Base-by-base conservation (phyloP, 805 yeast species). In the Candida easanensis region DNA sequence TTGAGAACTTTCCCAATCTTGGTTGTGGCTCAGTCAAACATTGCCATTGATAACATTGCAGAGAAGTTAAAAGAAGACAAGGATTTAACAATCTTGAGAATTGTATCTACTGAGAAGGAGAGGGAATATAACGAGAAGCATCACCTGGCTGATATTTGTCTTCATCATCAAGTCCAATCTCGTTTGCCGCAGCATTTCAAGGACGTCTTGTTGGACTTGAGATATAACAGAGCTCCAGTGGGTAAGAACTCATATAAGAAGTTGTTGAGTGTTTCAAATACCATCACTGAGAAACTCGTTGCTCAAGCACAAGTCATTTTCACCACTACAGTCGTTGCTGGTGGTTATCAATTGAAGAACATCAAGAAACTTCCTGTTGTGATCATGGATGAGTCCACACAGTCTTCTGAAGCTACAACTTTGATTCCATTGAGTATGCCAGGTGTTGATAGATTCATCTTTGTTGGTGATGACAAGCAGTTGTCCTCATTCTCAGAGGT, bases 371-470 rank as follows among this genome's bases (percentile, higher is more conserved):
- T 80, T 3, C 84, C 84, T 0, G 82, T 77, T 14, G 84, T 84
- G 5, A 82, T 84, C 25, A 80, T 84, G 84, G 90, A 84, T 65
- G 90, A 84, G 63, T 76, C 87, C 4, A 83, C 89, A 0, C 89
- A 83, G 53, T 80, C 89, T 0, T 79, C 88, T 0, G 91, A 84
- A 51, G 84, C 88, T 6, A 69, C 80, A 1, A 79, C 88, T 0
- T 66, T 84, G 49, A 84, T 84, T 43, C 89, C 90, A 10, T 64
- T 84, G 46, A 80, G 86, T 6, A 74, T 82, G 70, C 75, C 79
- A 4, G 85, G 84, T 14, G 80, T 82, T 39, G 76, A 76, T 41
- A 80, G 77, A 53, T 79, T 83, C 59, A 77, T 82, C 3, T 78
- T 84, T 56, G 89, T 80, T 30, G 90, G 89, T 48, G 91, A 84